phyloP scores from a whole-genome alignment of 2,329 filamentous ascomycete species.

The Alternaria postmessia region DNA sequence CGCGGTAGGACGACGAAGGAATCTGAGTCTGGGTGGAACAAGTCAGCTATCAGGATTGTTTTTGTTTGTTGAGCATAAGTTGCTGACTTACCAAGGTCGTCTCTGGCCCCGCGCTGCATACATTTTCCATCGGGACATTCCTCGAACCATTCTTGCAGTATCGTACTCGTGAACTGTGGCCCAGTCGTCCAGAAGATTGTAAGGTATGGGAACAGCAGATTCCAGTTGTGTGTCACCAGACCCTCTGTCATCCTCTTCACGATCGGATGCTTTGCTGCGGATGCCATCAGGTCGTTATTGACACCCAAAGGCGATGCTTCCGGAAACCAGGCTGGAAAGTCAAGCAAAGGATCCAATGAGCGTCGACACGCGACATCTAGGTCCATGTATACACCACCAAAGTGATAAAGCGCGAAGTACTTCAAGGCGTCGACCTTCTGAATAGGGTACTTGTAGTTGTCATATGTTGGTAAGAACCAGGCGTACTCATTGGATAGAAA shows the following conservation, averaged over 20 bases:
- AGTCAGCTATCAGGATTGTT: background rate
- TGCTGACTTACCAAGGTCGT: background rate
- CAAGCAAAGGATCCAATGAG: conserved; percentile 26
- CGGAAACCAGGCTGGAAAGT: conserved; percentile 31
- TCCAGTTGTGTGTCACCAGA: conserved; percentile 19
- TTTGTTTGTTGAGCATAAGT: background rate
- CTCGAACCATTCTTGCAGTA: conserved; percentile 33
- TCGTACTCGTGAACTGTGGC: conserved; percentile 37
- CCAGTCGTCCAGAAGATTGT: conserved; percentile 44
- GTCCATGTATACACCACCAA: conserved; percentile 39
- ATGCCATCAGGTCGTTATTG: conserved; percentile 37
- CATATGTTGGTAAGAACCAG: conserved; percentile 33
- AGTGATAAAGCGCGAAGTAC: conserved; percentile 37
- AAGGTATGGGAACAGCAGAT: conserved; percentile 35
- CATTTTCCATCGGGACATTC: background rate
- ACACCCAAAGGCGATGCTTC: conserved; percentile 30
- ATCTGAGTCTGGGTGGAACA: conserved; percentile 4
- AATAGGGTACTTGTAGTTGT: conserved; percentile 34
- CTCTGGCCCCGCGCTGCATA: background rate
- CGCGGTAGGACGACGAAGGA: conserved; percentile 33
- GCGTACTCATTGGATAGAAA: conserved; percentile 26
- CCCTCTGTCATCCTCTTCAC: conserved; percentile 27
- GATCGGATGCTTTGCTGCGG: conserved; percentile 29
- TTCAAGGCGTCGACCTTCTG: conserved; percentile 37
- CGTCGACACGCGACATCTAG: conserved; percentile 33